Evolutionary conservation across 257 asterid species (phyloP).

Genomic region (Eucommia ulmoides): DNA sequence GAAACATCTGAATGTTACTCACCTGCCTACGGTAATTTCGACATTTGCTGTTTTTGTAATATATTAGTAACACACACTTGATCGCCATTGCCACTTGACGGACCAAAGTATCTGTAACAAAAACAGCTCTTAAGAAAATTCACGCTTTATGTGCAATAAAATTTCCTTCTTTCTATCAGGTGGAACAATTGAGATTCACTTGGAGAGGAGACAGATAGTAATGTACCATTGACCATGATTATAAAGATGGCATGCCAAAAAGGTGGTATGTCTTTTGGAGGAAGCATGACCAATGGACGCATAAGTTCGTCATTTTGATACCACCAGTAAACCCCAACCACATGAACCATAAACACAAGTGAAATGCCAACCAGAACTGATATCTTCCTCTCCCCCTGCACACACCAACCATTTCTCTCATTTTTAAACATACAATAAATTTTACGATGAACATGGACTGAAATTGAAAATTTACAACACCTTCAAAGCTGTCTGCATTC

Average conservation of each 20-base stretch:
- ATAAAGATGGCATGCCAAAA: slow-evolving; percentile 87
- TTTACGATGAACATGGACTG: too few species aligned
- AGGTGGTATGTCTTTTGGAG: slow-evolving; percentile 75
- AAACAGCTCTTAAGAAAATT: background rate
- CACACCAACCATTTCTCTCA: slow-evolving; percentile 11
- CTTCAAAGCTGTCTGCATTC: slow-evolving; percentile 87
- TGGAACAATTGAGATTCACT: slow-evolving; percentile 6
- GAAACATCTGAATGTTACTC: background rate
- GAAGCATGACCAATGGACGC: slow-evolving; percentile 69
- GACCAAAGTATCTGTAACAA: slow-evolving; percentile 48
- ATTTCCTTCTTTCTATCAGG: background rate
- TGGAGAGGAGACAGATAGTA: slow-evolving; percentile 10
- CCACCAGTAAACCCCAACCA: slow-evolving; percentile 77
- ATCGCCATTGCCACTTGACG: slow-evolving; percentile 77
- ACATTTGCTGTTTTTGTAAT: slow-evolving; percentile 69
- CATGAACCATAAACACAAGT: slow-evolving; percentile 42
- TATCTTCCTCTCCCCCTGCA: slow-evolving; percentile 70
- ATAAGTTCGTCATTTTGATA: slow-evolving; percentile 55
- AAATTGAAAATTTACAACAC: slow-evolving; percentile 28
- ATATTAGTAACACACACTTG: slow-evolving; percentile 55
- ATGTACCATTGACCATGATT: slow-evolving; percentile 81
- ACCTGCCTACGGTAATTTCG: slow-evolving; percentile 77
- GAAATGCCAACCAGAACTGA: slow-evolving; percentile 34
- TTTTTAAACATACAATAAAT: too few species aligned
- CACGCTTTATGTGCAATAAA: too few species aligned